Percentiles rank a stretch among this genome's conserved stretches.
These are phyloP conservation scores for Brachypodium distachyon DNA, from an alignment of 202 grass and related monocot species.

Conservation along the genomic window DNA sequence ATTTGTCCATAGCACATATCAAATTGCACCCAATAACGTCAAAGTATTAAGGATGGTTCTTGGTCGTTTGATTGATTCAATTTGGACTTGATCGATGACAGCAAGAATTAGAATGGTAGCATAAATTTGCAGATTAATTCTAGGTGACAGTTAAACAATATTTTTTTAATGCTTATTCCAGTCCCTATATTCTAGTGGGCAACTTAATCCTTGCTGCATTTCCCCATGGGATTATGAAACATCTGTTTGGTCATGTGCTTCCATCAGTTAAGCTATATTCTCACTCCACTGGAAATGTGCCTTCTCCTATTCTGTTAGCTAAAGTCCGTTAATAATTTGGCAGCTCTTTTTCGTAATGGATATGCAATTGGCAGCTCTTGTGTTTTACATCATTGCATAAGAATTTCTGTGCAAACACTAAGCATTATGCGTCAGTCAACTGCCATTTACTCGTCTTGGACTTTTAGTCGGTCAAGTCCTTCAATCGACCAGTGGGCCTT, in stretches of 20 bases:
- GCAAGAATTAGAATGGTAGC: background rate
- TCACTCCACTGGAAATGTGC: background rate
- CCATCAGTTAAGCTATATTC: background rate
- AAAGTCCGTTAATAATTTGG: background rate
- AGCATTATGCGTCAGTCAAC: background rate
- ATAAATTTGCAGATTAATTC: background rate
- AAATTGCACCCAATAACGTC: conserved; percentile 78
- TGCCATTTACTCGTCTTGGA: background rate
- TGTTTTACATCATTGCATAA: background rate
- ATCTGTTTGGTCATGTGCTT: background rate
- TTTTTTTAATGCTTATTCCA: background rate
- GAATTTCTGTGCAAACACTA: background rate
- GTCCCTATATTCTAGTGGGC: background rate
- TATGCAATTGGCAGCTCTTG: background rate
- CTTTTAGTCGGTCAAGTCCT: background rate
- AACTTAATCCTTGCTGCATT: background rate
- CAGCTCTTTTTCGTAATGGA: background rate
- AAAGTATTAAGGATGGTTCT: conserved; percentile 73
- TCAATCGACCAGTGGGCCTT: background rate
- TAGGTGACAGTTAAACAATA: background rate
- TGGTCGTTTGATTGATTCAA: background rate
- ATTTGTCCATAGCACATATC: conserved; percentile 81
- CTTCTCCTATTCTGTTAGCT: background rate
- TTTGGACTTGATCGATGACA: background rate
- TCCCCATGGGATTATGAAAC: background rate